Percentiles rank a stretch among this genome's conserved stretches.
Conservation (phyloP, 1,284 basidiomycete species). For the Salmacisia buchloeana region DNA sequence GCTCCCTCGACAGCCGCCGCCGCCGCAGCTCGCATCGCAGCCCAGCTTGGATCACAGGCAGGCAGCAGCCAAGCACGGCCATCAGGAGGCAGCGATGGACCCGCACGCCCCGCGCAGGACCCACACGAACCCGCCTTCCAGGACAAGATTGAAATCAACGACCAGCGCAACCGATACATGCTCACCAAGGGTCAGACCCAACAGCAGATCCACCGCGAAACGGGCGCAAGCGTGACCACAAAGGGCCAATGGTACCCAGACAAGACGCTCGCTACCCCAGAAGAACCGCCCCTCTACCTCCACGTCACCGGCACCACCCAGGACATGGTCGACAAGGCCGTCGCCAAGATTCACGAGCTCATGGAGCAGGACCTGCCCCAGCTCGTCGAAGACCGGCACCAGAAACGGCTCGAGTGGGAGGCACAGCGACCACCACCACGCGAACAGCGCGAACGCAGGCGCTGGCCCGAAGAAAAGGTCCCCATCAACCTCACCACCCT, state of each 20-base stretch:
- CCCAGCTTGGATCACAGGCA: not conserved
- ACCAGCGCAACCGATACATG: slow-evolving; percentile 88
- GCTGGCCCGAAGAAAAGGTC: slow-evolving; percentile 45
- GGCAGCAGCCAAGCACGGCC: not conserved
- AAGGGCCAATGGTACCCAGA: slow-evolving; percentile 70
- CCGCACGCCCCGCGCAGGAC: not conserved
- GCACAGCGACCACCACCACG: slow-evolving; percentile 24
- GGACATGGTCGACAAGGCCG: slow-evolving; percentile 72
- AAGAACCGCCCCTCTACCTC: slow-evolving; percentile 69
- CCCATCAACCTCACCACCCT: slow-evolving; percentile 80
- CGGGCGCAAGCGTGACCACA: slow-evolving; percentile 40
- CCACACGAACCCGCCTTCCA: slow-evolving; percentile 74
- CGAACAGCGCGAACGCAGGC: slow-evolving; percentile 18
- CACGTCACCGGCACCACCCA: slow-evolving; percentile 80
- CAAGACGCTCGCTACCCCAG: slow-evolving; percentile 31
- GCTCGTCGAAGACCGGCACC: slow-evolving; percentile 39
- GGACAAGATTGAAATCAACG: slow-evolving; percentile 94
- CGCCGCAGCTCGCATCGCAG: not conserved
- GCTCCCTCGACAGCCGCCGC: not conserved
- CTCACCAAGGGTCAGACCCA: slow-evolving; percentile 91
- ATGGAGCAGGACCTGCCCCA: slow-evolving; percentile 65
- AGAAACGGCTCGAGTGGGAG: slow-evolving; percentile 65
- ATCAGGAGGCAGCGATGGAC: not conserved
- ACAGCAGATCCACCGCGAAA: slow-evolving; percentile 63
- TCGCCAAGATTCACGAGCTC: slow-evolving; percentile 77